Evolutionary conservation across 208 protist genomes (phyloP).

Genomic region (Strigomonas culicis): DNA sequence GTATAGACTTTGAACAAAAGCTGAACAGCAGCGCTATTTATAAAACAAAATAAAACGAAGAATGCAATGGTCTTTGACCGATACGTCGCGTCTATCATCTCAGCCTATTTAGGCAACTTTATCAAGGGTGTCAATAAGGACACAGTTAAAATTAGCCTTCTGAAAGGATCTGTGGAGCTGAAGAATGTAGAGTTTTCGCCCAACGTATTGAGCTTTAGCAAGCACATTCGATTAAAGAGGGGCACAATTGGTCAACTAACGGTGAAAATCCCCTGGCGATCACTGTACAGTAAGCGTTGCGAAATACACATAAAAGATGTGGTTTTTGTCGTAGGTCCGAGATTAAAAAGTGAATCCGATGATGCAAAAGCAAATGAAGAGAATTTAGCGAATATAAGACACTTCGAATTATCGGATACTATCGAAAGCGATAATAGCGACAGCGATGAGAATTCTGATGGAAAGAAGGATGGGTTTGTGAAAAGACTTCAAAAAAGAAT

Average conservation of each 20-base stretch:
- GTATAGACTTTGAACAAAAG: background rate
- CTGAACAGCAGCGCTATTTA: background rate
- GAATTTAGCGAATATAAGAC: constrained; percentile 1
- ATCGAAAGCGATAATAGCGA: constrained; percentile 4
- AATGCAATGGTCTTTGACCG: constrained; percentile 65
- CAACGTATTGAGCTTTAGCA: constrained; percentile 25
- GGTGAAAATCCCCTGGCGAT: constrained; percentile 54
- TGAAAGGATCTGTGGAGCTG: constrained; percentile 57
- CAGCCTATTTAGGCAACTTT: constrained; percentile 57
- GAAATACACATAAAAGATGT: constrained; percentile 48
- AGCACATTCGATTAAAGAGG: constrained; percentile 30
- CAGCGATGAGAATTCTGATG: constrained; percentile 16
- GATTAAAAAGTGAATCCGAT: constrained; percentile 8
- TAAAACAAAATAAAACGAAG: background rate
- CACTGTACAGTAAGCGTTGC: constrained; percentile 50
- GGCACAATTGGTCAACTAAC: constrained; percentile 39
- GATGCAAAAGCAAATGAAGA: background rate
- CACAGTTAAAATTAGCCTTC: constrained; percentile 50
- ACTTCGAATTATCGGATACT: background rate
- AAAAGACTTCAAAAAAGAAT: constrained; percentile 51
- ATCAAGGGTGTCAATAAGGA: constrained; percentile 53
- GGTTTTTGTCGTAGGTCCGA: constrained; percentile 23
- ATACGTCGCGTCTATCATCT: constrained; percentile 46
- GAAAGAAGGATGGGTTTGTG: constrained; percentile 31
- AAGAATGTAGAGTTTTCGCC: constrained; percentile 49